Base-by-base conservation (phyloP, 176 grass and related monocot genomes). In the Chrysopogon serrulatus region DNA sequence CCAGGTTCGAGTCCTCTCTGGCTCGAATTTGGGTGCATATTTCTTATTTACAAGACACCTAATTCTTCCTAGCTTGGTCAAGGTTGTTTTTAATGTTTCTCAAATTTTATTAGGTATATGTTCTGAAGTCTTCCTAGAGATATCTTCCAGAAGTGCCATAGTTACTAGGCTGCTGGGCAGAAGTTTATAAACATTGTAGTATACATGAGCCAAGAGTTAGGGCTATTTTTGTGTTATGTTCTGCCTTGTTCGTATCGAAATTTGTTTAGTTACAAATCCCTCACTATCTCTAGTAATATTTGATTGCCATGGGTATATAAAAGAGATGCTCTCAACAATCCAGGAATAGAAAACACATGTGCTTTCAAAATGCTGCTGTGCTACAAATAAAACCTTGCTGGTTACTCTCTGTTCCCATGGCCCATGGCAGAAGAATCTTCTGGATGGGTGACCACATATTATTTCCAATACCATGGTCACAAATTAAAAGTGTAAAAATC, bases 241-340 rank as follows among this genome's bases (percentile, higher is more conserved):
- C 3, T 73, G 57, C 69, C 14, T 62, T 86, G 24, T 28, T 80
- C 44, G 26, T 73, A 65, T 71, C 65, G 33, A 65, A 44, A 42
- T 74, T 23, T 74, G 23, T 15, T 48, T 73, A 53, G 13, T n/a
- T 33, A 51, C 36, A 19, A 68, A 54, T 37, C 19, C 81, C 17
- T 82, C 33, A 41, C 32, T 10, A 66, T 76, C 41, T 81, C 5
- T 82, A 32, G 30, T 70, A 64, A 45, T 5, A 75, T 66, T 86
- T 68, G 39, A 12, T n/a, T 57, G 43, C 79, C 43, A 43, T 57
- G 51, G 23, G 23, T 45, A 32, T 47, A 45, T 24, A 61, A 37
- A 68, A 60, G 27, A 31, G 65, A 37, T 86, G 53, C 49, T 62
- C 3, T 72, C 31, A 63, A 44, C 33, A 62, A 63, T 85, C 37